Base-by-base conservation (phyloP, 805 yeast species). In the Candida orba region DNA sequence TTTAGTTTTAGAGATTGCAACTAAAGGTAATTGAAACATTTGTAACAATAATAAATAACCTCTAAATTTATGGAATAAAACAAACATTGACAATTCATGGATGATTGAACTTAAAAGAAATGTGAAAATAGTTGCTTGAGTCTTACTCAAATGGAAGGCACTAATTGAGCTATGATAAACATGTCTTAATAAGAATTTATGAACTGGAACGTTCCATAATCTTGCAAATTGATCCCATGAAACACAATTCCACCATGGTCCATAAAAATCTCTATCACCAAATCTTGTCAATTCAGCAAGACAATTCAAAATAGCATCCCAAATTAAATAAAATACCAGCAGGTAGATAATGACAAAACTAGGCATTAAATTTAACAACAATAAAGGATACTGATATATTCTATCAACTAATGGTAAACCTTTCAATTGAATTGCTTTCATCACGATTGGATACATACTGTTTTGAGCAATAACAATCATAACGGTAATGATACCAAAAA, bases 161-260 rank as follows among this genome's bases (percentile, higher is more conserved):
- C 93, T 79, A 46, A 91, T 84, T 9, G 93, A 79, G 23, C 95
- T 81, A 59, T 90, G 96, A 62, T 93, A 95, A 3, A 93, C 98
- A 59, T 95, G 99, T 51, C 98, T 75, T 37, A 90, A 68, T 46
- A 93, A 67, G 53, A 93, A 93, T 56, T 79, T 76, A 61, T 93
- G 96, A 20, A 93, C 98, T 0, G 98, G 96, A 9, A 77, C 75
- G 60, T 93, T 93, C 99, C 99, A 95, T 49, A 84, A 79, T 51
- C 97, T 72, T 10, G 96, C 83, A 62, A 86, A 93, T 59, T 90
- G 90, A 45, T 85, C 85, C 96, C 97, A 93, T 35, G 87, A 84
- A 17, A 83, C 78, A 48, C 95, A 85, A 54, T 90, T 87, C 99
- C 99, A 93, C 99, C 99, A 95, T 36, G 88, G 85, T 4, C 95